phyloP scores from a whole-genome alignment of 129 eudicot genomes.

The Arctium minus region DNA sequence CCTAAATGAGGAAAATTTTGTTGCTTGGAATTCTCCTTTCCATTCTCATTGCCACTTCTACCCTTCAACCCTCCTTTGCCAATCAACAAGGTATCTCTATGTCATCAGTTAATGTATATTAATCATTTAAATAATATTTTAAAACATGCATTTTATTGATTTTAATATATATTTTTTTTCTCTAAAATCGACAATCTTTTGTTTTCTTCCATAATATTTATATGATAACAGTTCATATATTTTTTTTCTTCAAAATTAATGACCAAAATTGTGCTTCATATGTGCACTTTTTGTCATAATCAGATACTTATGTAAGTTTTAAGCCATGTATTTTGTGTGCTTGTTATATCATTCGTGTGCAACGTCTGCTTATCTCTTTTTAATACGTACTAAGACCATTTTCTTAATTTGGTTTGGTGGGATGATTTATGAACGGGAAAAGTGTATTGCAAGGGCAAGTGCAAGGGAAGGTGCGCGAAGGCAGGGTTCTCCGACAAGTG shows the following conservation, averaged over 20 bases:
- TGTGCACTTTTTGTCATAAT: background rate
- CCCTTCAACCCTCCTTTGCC: constrained; percentile 23
- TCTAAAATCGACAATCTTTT: background rate
- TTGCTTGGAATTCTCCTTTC: constrained; percentile 32
- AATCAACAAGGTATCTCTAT: constrained; percentile 28
- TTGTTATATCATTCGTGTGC: background rate
- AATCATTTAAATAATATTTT: background rate
- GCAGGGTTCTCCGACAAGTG: constrained; percentile 58
- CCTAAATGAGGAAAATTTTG: constrained; percentile 22
- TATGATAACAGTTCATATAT: background rate
- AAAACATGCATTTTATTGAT: background rate
- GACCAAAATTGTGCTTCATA: background rate
- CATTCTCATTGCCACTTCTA: constrained; percentile 20
- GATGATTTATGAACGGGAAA: background rate
- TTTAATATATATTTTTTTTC: background rate
- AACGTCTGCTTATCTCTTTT: background rate
- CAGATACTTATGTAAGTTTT: background rate
- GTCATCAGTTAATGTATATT: background rate
- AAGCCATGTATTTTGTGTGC: background rate
- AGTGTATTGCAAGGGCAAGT: constrained; percentile 48
- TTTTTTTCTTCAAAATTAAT: background rate
- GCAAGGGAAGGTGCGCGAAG: constrained; percentile 54
- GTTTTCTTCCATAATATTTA: background rate
- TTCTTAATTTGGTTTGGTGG: background rate
- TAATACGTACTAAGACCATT: background rate